Evolutionary conservation across 1,284 basidiomycete species (phyloP).

Genomic region (Omphalotus olearius): DNA sequence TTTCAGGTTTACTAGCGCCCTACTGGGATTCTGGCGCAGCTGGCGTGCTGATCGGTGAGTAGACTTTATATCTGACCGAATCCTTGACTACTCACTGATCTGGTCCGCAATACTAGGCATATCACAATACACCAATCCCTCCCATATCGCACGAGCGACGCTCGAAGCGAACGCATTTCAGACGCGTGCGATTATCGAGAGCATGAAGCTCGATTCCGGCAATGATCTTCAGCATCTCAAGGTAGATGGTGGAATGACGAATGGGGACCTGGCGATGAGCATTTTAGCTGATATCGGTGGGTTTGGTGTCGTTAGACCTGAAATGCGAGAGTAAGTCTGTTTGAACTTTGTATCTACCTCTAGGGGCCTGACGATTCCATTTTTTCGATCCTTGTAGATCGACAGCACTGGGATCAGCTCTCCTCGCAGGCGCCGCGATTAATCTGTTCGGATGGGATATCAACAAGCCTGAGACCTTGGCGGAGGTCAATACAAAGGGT

Average conservation of each 20-base stretch:
- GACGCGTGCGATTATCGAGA: slow-evolving; percentile 91
- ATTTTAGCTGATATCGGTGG: slow-evolving; percentile 92
- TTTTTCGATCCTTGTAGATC: slow-evolving; percentile 45
- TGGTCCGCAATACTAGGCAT: slow-evolving; percentile 44
- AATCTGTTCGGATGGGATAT: slow-evolving; percentile 95
- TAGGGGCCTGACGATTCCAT: not conserved
- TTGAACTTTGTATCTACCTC: not conserved
- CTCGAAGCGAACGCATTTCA: slow-evolving; percentile 90
- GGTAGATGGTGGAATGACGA: slow-evolving; percentile 95
- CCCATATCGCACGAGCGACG: slow-evolving; percentile 92
- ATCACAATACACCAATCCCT: slow-evolving; percentile 89
- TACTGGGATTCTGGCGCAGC: slow-evolving; percentile 90
- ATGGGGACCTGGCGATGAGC: slow-evolving; percentile 87
- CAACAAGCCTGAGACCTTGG: slow-evolving; percentile 79
- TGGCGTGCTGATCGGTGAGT: slow-evolving; percentile 75
- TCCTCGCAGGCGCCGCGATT: slow-evolving; percentile 91
- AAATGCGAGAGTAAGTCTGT: slow-evolving; percentile 86
- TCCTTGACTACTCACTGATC: not conserved
- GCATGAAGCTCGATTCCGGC: slow-evolving; percentile 85
- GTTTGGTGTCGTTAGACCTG: slow-evolving; percentile 86
- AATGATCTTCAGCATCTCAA: slow-evolving; percentile 77
- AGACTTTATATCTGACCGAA: not conserved
- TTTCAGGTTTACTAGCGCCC: slow-evolving; percentile 88
- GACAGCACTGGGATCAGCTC: slow-evolving; percentile 93
- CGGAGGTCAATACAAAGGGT: slow-evolving; percentile 86